These are phyloP conservation scores for Schizosaccharomyces versatilis DNA, from an alignment of 1,139 yeast genomes.

Conservation along the genomic window DNA sequence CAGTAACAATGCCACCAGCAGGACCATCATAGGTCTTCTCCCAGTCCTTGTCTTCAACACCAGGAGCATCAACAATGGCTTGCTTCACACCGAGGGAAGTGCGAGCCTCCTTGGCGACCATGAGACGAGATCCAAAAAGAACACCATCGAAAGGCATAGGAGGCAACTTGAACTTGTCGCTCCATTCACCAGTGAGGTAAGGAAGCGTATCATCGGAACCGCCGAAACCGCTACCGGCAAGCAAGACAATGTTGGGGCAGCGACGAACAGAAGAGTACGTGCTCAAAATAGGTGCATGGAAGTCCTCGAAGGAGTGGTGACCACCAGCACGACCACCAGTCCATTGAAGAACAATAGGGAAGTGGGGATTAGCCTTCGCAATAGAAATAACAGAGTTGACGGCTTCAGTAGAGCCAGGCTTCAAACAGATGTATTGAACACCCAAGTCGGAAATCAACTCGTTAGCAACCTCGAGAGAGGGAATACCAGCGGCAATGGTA, in stretches of 20 bases:
- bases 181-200: constrained; percentile 93
- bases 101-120: constrained; percentile 91
- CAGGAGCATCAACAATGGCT: constrained; percentile 74
- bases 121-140: constrained; percentile 83
- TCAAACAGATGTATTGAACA: constrained; percentile 78
- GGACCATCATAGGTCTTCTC: constrained; percentile 84
- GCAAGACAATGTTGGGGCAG: constrained; percentile 63
- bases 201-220: constrained; percentile 92
- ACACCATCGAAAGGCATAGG: constrained; percentile 99
- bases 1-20: constrained; percentile 92
- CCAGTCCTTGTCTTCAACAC: constrained; percentile 78
- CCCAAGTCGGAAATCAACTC: constrained; percentile 88
- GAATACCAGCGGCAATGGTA: constrained; percentile 98
- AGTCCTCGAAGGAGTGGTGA: constrained; percentile 95
- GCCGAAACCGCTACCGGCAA: constrained; percentile 98
- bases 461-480: constrained; percentile 87
- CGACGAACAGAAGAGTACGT: constrained; percentile 91
- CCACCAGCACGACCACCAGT: constrained; percentile 99
- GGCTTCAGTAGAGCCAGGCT: constrained; percentile 93
- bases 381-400: constrained; percentile 67
- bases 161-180: constrained; percentile 62
- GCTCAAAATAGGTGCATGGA: constrained; percentile 90
- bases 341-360: constrained; percentile 97
- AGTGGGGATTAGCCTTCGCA: constrained; percentile 84
- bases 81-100: constrained; percentile 86